Evolutionary conservation across 2,329 filamentous ascomycete genomes (phyloP).

Genomic region (Epichloe sibirici): DNA sequence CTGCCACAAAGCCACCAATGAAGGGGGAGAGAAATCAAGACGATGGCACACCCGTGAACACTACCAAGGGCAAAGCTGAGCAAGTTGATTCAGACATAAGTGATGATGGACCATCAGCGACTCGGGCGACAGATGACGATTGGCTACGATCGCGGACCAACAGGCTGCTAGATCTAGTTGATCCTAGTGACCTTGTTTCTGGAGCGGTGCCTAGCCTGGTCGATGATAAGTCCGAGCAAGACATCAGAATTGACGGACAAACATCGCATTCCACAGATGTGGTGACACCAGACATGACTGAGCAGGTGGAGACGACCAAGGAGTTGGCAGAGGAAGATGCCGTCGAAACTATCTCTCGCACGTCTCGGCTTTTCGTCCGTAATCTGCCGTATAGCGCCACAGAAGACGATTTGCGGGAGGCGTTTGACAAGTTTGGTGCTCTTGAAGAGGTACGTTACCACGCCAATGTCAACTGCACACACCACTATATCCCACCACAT

Average conservation of each 20-base stretch:
- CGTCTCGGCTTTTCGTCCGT: conserved; percentile 71
- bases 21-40: conserved; percentile 7
- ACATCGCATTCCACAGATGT: conserved; percentile 15
- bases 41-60: conserved; percentile 1
- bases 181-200: conserved; percentile 48
- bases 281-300: conserved; percentile 16
- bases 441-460: conserved; percentile 70
- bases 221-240: conserved; percentile 7
- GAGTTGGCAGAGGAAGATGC: conserved; percentile 13
- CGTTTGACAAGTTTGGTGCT: conserved; percentile 61
- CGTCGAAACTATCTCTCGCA: conserved; percentile 54
- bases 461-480: conserved; percentile 3
- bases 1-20: conserved; percentile 3
- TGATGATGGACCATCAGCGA: conserved; percentile 15
- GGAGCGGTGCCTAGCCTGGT: conserved; percentile 6
- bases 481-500: not conserved
- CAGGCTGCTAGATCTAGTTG: conserved; percentile 70
- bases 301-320: conserved; percentile 19
- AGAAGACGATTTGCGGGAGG: conserved; percentile 60
- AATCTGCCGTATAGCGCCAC: conserved; percentile 76
- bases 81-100: conserved; percentile 11
- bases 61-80: conserved; percentile 7
- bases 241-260: conserved; percentile 11
- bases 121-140: conserved; percentile 61
- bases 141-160: conserved; percentile 88